Base-by-base conservation (phyloP, 148 eudicot genomes). In the Polygonum aviculare region DNA sequence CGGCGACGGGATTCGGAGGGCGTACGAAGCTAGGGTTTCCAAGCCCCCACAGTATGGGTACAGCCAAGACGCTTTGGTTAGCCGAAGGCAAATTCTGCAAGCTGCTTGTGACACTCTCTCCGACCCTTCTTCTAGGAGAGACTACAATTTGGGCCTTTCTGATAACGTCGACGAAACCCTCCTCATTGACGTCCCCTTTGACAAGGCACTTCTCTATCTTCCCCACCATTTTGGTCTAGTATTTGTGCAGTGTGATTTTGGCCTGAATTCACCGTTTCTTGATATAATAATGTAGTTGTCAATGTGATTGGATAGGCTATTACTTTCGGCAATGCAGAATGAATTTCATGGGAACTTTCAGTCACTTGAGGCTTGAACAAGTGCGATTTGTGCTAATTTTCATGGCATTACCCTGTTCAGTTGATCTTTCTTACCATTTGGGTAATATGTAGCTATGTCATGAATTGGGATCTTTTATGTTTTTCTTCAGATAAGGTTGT, bases 81-180 rank as follows among this genome's bases (percentile, higher is more conserved):
- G 93, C 40, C 78, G 99, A 31, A 85, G 97, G 80, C 94, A 92
- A 84, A 95, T 95, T 78, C 88, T 95, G 51, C 91, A 88, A 78
- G 98, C 90, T 72, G 99, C 99, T 41, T 95, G 90, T 71, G 94
- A 95, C 45, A 91, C 94, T 18, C 87, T 95, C 22, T 85, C 87
- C 0, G 78, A 89, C 77, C 86, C 94, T 76, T 77, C 82, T 76
- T 84, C 91, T 22, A 84, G 90, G 35, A 84, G 98, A 52, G 98
- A 95, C 77, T 95, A 95, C 75, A 95, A 95, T 82, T 84, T 85
- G 76, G 92, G 98, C 39, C 93, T 95, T 49, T 87, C 94, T 22
- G 90, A 88, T 49, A 89, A 84, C 57, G 90, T 83, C 50, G 93
- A 82, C 74, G 98, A 93, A 62, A 86, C 98, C 18, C 79, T 90